Percentiles rank a stretch among this genome's conserved stretches.
Conservation (phyloP, 2,329 filamentous ascomycete genomes). For the Sclerotiophoma versabilis region DNA sequence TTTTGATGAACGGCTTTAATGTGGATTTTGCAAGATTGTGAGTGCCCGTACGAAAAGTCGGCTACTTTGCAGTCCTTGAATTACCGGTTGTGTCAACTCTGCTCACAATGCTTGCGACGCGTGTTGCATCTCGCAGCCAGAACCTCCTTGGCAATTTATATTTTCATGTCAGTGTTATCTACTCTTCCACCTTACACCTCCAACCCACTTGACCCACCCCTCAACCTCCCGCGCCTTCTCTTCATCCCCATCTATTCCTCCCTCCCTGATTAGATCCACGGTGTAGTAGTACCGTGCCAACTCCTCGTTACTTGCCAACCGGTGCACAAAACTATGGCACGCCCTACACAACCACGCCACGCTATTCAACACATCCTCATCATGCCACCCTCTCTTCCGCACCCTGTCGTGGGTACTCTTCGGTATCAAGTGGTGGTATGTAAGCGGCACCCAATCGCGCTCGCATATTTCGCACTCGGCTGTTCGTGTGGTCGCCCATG, state of each 20-base stretch:
- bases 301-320: conserved; percentile 77
- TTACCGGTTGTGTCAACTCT: no score
- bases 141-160: no score
- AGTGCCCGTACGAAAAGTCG: background rate
- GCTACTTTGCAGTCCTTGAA: no score
- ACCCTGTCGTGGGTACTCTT: conserved; percentile 77
- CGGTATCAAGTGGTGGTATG: conserved; percentile 89
- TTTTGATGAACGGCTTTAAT: no score
- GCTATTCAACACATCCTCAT: conserved; percentile 74
- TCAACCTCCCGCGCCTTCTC: conserved; percentile 74
- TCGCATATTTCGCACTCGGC: conserved; percentile 75
- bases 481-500: conserved; percentile 65
- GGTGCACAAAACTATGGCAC: conserved; percentile 84
- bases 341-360: conserved; percentile 88
- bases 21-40: background rate
- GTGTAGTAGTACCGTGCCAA: conserved; percentile 76
- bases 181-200: conserved; percentile 75
- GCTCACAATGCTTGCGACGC: no score
- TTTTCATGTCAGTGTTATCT: background rate
- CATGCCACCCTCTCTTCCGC: conserved; percentile 80
- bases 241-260: conserved; percentile 72
- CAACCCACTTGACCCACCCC: conserved; percentile 76
- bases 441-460: conserved; percentile 75
- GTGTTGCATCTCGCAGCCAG: background rate
- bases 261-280: conserved; percentile 71